Evolutionary conservation across 441 rosid genomes (phyloP), one percentile per base, ranked within the genome.

Genomic region (Omphalea diandra): DNA sequence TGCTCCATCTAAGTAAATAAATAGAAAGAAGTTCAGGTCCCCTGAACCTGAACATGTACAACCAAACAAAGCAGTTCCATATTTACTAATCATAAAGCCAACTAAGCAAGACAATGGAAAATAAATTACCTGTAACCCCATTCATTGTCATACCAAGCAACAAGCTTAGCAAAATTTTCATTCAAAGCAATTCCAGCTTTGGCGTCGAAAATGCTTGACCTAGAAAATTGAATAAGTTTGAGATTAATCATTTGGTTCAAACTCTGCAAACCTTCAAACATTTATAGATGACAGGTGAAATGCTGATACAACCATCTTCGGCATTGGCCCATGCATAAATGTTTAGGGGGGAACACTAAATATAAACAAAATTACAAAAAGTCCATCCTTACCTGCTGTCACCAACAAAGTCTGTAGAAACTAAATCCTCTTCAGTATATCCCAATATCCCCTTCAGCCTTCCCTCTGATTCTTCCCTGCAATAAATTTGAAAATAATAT

Each of bases 101-200:
- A 2, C 27, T 29, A 11, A 5, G 24, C n/a, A 46, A 10, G 18
- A n/a, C 0, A 31, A 27, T 27, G 29, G 4, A 10, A 3, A 1
- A 3, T 27, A 50, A 17, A 27, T 80, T 86, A 85, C 88, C 84
- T 82, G 87, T 87, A 87, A 1, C 90, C 87, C 86, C 80, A 75
- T 50, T 81, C 88, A 2, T 85, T 84, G 77, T 87, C 90, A 15
- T 87, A 83, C 90, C 86, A 84, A 0, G 85, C 40, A 22, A 86
- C 86, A 26, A 87, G 71, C 79, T 87, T 87, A 41, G 60, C 77
- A 18, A 85, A 85, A 24, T 75, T 77, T 0, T 71, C 58, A 41
- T 67, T 88, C 84, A 86, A 68, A 24, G 90, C 84, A 76, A 86
- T 86, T 77, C 87, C 93, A 55, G 93, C 93, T 80, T 88, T 69